Base-by-base conservation (phyloP, 306 rosid genomes). In the Heteromeles arbutifolia region DNA sequence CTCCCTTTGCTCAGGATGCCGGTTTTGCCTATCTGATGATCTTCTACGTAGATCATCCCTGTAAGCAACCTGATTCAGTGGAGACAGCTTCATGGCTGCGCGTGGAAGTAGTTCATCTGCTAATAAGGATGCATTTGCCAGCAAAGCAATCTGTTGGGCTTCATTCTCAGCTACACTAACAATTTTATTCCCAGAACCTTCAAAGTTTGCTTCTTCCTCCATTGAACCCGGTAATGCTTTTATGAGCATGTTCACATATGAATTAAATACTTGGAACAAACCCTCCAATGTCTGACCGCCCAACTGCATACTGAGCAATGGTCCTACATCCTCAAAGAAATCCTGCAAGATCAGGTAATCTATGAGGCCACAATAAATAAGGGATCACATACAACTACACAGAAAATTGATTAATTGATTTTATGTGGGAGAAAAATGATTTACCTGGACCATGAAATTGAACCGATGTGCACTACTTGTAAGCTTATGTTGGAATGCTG, bases 381-480 rank as follows among this genome's bases (percentile, higher is more conserved):
- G 28, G 50, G 57, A 73, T 73, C 43, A 31, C 43, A 31, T 24
- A 64, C 24, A 3, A n/a, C 4, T 41, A 64, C 19, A 26, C 6
- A 64, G 24, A 64, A 31, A 15, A n/a, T 18, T 18, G 21, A 31
- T 64, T 18, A 31, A 31, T 14, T 31, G 41, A 61, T 61, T 57
- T 25, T 61, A 29, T 64, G 43, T 26, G 67, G 17, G 61, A 78
- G 65, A 43, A 73, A 81, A 69, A 76, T 73, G 70, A 59, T 82
- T 87, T 83, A 96, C 99, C 99, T 96, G 99, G 73, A 96, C 99
- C 99, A 96, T 96, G 80, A 90, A 84, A 88, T 96, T 96, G 85
- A 96, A 96, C 79, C 99, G 98, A 82, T 90, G 99, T 43, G 98
- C 98, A 85, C 99, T 96, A 56, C 88, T 87, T 68, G 98, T 86